Evolutionary conservation across 1,139 yeast genomes (phyloP).

Genomic region (Blastobotrys elegans): DNA sequence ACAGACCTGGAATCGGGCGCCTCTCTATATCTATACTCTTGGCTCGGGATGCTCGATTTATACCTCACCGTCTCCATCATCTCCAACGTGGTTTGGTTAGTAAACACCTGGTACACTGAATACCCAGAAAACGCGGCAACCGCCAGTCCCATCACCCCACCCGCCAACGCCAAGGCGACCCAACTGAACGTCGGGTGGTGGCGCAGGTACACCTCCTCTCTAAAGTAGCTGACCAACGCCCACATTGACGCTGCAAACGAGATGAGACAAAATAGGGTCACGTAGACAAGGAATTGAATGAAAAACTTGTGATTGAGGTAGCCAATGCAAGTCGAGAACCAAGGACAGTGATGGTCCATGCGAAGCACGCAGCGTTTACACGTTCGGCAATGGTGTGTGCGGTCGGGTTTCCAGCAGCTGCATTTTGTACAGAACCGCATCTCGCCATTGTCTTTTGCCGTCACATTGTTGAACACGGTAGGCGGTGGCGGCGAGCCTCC

Average conservation of each 20-base stretch:
- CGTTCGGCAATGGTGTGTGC: constrained; percentile 45
- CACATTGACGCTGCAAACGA: constrained; percentile 39
- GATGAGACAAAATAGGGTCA: constrained; percentile 45
- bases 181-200: constrained; percentile 40
- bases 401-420: constrained; percentile 84
- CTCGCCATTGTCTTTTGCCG: constrained; percentile 43
- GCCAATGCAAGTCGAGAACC: constrained; percentile 92
- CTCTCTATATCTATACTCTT: constrained; percentile 37
- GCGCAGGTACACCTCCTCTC: constrained; percentile 46
- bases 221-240: constrained; percentile 49
- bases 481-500: constrained; percentile 35
- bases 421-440: constrained; percentile 69
- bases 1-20: constrained; percentile 39
- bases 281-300: constrained; percentile 64
- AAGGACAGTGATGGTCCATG: constrained; percentile 89
- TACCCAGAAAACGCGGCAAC: constrained; percentile 55
- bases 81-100: constrained; percentile 80
- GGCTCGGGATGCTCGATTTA: constrained; percentile 42
- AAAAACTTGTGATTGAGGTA: constrained; percentile 73
- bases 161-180: constrained; percentile 54
- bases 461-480: constrained; percentile 33
- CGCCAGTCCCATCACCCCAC: constrained; percentile 61
- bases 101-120: constrained; percentile 52
- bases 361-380: constrained; percentile 37
- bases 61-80: constrained; percentile 57